phyloP scores from a whole-genome alignment of 73 alveolate genomes.

The Tetrahymena borealis region DNA sequence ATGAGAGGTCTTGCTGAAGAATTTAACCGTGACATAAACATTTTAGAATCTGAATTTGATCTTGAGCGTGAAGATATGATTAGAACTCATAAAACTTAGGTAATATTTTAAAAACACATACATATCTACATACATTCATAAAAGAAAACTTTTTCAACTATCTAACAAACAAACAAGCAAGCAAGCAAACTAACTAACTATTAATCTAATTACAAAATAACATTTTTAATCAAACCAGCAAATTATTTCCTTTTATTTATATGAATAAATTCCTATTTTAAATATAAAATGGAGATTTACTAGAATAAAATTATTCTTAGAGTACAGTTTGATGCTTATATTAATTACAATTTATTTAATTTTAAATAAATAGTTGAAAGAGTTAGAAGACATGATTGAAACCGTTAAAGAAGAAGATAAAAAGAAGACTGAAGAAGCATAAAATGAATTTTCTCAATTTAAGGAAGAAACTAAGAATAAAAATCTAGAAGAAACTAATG shows the following conservation, averaged over 20 bases:
- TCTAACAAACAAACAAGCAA: too few relatives aligned
- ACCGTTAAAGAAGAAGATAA: constrained; percentile 92
- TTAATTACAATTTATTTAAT: neutral
- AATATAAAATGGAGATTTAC: too few relatives aligned
- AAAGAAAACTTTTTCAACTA: too few relatives aligned
- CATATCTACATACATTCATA: too few relatives aligned
- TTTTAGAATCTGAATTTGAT: constrained; percentile 84
- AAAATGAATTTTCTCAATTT: constrained; percentile 78
- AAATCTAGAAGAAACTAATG: constrained; percentile 63
- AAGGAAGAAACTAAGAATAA: constrained; percentile 77
- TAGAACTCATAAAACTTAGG: constrained; percentile 82
- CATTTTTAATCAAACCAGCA: too few relatives aligned
- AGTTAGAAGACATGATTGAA: constrained; percentile 87
- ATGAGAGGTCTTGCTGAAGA: constrained; percentile 92
- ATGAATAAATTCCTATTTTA: too few relatives aligned
- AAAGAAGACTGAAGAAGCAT: constrained; percentile 73
- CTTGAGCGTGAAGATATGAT: constrained; percentile 85
- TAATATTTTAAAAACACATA: too few relatives aligned
- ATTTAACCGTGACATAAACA: constrained; percentile 82
- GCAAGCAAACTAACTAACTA: too few relatives aligned
- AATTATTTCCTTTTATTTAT: too few relatives aligned
- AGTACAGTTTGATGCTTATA: neutral
- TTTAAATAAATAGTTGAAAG: constrained; percentile 36
- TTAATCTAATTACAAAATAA: too few relatives aligned
- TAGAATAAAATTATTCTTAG: too few relatives aligned